Percentiles rank a stretch among this genome's conserved stretches.
phyloP scores from a whole-genome alignment of 2,329 filamentous ascomycete genomes.

The Westerdykella sp. region DNA sequence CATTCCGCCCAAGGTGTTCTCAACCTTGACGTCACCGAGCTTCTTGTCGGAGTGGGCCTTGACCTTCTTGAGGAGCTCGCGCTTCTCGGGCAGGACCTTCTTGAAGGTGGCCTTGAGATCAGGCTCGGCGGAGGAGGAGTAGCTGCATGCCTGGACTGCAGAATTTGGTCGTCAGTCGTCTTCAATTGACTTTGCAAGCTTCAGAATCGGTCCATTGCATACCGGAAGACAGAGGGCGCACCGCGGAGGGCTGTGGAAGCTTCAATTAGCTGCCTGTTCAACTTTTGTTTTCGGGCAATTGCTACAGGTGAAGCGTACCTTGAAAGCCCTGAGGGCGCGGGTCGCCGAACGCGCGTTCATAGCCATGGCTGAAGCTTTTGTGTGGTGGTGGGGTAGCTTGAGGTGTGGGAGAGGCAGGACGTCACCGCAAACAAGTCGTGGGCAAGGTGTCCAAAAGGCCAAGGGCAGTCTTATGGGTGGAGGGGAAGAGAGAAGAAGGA shows the following conservation, averaged over 20 bases:
- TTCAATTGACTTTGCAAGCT: slow-evolving; percentile 1
- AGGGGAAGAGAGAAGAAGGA: slow-evolving; percentile 12
- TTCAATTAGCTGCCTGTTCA: slow-evolving; percentile 10
- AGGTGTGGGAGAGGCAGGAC: slow-evolving; percentile 16
- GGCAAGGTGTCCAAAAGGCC: neutral
- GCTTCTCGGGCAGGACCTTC: slow-evolving; percentile 81
- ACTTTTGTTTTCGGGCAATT: neutral
- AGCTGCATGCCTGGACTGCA: slow-evolving; percentile 48
- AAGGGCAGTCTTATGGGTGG: too few relatives aligned
- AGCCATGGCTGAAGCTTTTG: slow-evolving; percentile 48
- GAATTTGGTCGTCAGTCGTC: slow-evolving; percentile 3
- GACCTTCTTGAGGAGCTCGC: slow-evolving; percentile 88
- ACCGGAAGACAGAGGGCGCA: slow-evolving; percentile 33
- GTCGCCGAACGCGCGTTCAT: slow-evolving; percentile 57
- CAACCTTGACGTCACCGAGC: slow-evolving; percentile 87
- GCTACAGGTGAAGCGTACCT: slow-evolving; percentile 44
- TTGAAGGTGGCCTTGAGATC: slow-evolving; percentile 84
- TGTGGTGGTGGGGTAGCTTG: slow-evolving; percentile 22
- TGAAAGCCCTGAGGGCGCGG: slow-evolving; percentile 57
- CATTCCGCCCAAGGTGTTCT: slow-evolving; percentile 94
- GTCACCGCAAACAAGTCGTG: neutral
- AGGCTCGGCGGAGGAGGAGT: slow-evolving; percentile 71
- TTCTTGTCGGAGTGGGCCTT: slow-evolving; percentile 77
- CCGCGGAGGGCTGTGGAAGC: slow-evolving; percentile 20
- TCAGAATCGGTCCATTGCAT: slow-evolving; percentile 20